Conservation (phyloP, 2,329 filamentous ascomycete genomes). For the Dryadomyces quercus-mongolicae region DNA sequence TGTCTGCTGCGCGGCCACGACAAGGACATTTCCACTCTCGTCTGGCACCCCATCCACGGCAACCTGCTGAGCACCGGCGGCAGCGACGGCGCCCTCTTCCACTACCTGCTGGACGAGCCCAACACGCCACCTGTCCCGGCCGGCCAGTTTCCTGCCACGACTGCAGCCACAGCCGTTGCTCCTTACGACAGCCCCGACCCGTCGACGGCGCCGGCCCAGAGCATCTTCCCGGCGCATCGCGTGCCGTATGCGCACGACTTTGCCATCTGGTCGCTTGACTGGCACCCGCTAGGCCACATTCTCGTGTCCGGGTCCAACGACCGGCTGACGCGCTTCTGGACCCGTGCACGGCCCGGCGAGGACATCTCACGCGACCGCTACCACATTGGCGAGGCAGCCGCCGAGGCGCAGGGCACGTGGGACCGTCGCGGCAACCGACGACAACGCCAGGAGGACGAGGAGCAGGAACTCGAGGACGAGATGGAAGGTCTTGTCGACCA, state of each 20-base stretch:
- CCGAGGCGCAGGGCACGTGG: constrained; percentile 91
- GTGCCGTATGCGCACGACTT: constrained; percentile 84
- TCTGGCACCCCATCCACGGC: constrained; percentile 89
- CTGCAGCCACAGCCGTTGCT: constrained; percentile 56
- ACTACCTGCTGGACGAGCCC: constrained; percentile 92
- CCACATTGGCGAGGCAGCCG: constrained; percentile 87
- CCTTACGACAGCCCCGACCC: constrained; percentile 81
- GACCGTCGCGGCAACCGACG: constrained; percentile 66
- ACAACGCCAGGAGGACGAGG: constrained; percentile 81
- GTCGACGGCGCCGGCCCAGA: constrained; percentile 66
- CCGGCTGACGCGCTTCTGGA: constrained; percentile 94
- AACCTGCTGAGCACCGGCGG: constrained; percentile 84
- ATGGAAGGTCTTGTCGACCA: constrained; percentile 88
- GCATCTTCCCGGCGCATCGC: constrained; percentile 85
- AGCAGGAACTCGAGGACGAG: constrained; percentile 88
- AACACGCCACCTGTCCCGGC: constrained; percentile 51
- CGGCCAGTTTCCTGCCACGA: background rate
- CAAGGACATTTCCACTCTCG: constrained; percentile 84
- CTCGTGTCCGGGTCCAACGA: constrained; percentile 94
- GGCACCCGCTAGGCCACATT: constrained; percentile 94
- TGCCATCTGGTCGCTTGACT: constrained; percentile 94
- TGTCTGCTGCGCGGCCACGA: constrained; percentile 88
- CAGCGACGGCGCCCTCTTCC: constrained; percentile 77
- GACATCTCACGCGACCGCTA: constrained; percentile 82
- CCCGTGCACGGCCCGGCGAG: constrained; percentile 72